phyloP scores from a whole-genome alignment of 768 basidiomycete genomes.

The Hypholoma sublateritium region DNA sequence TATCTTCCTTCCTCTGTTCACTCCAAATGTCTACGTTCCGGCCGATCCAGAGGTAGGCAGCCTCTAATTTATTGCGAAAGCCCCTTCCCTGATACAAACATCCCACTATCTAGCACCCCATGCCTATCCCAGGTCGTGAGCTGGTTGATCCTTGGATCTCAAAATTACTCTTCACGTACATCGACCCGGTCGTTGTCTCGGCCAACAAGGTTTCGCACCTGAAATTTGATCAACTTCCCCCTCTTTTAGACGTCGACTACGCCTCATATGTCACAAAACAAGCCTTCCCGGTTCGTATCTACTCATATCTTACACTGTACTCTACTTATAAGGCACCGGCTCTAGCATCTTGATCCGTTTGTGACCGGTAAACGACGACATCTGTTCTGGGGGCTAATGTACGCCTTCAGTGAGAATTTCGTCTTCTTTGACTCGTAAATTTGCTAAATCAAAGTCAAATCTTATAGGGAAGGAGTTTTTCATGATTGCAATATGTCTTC shows the following conservation, averaged over 20 bases:
- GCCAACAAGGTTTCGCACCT: constrained; percentile 43
- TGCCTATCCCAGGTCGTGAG: constrained; percentile 36
- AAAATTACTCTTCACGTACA: constrained; percentile 44
- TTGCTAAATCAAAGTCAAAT: background rate
- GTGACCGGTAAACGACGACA: constrained; percentile 39
- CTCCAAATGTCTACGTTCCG: constrained; percentile 51
- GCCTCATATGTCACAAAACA: constrained; percentile 16
- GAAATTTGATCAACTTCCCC: constrained; percentile 50
- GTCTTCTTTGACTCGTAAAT: background rate
- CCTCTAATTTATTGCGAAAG: background rate
- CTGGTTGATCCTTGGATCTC: constrained; percentile 48
- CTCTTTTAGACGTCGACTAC: constrained; percentile 58
- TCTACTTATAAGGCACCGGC: background rate
- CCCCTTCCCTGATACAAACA: background rate
- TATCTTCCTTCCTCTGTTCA: constrained; percentile 44
- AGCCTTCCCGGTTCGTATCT: constrained; percentile 16
- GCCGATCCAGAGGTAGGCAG: constrained; percentile 43
- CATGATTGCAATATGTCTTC: constrained; percentile 26
- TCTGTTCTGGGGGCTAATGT: constrained; percentile 45
- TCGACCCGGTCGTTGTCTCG: constrained; percentile 47
- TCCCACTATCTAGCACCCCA: constrained; percentile 25
- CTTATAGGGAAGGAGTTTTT: background rate
- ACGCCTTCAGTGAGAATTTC: constrained; percentile 27
- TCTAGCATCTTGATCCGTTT: constrained; percentile 38
- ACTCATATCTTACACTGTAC: constrained; percentile 21